Evolutionary conservation across 305 asterid species (phyloP).

Genomic region (Fraxinus velutina): DNA sequence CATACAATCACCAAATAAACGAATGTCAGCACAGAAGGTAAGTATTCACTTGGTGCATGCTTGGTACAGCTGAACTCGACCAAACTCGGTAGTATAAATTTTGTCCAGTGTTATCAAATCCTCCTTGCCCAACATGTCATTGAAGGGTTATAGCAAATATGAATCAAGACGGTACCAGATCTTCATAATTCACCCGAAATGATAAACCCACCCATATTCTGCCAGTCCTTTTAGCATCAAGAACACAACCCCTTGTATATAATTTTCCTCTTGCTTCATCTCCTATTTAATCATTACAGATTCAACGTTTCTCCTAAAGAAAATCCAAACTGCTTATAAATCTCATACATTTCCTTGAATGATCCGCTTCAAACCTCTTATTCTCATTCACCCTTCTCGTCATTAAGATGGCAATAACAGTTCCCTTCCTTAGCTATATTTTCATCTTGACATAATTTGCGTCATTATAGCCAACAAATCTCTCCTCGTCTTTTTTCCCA

Average conservation of each 20-base stretch:
- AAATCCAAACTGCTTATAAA: not conserved
- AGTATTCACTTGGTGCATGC: constrained; percentile 2
- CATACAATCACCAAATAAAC: constrained; percentile 35
- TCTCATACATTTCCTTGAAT: not conserved
- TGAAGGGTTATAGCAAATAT: not conserved
- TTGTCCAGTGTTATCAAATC: not conserved
- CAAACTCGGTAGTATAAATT: not conserved
- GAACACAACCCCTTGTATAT: not conserved
- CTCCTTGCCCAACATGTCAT: not conserved
- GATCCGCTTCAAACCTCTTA: not conserved
- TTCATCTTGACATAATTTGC: not conserved
- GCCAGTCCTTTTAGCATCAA: not conserved
- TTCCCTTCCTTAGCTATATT: not conserved
- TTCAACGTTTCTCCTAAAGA: not conserved
- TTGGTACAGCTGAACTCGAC: not conserved
- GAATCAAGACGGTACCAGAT: not conserved
- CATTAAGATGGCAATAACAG: not conserved
- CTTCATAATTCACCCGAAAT: not conserved
- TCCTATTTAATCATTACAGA: not conserved
- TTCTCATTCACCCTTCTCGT: not conserved
- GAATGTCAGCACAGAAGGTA: constrained; percentile 37
- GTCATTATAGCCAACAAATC: not conserved
- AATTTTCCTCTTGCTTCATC: not conserved
- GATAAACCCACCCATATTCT: not conserved
- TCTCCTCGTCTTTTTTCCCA: not conserved